Base-by-base conservation (phyloP, 148 eudicot species). In the Dianthus caryophyllus region DNA sequence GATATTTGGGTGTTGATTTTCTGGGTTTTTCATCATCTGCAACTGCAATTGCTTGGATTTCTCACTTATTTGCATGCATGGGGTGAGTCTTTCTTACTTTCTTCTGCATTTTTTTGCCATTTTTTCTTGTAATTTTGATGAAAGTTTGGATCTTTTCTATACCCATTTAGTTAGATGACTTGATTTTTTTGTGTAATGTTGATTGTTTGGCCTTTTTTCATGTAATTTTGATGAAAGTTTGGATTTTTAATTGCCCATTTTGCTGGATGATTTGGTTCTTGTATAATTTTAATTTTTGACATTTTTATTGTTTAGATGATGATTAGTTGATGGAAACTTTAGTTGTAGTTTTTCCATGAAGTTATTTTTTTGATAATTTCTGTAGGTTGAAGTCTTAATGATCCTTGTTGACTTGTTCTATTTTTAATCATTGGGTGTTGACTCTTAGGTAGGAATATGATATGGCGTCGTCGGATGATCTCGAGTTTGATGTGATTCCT, bases 21-120 rank as follows among this genome's bases (percentile, higher is more conserved):
- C 51, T 75, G 77, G 64, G 65, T 69, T 33, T 75, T 24, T 75
- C 72, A 66, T 73, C 76, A 41, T 70, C 78, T 48, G 17, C 73
- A 21, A 62, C 65, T 66, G 17, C 73, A 21, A 62, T 62, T 66
- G 62, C 68, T 75, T 77, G 81, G 86, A 68, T 75, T 75, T 79
- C 77, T 76, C 71, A 62, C 54, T 50, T 79, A 59, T 55, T 78
- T 75, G 82, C 84, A 70, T 85, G 88, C 77, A 85, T 82, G 86
- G 88, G 88, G 88, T 85, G 66, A 77, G 86, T 78, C 65, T 29
- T 51, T 56, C 70, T 68, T 59, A 21, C 69, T 30, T 61, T 61
- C n/a, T 72, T 36, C 17, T 22, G 18, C 26, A 26, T 30, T 5
- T n/a, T 25, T 47, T 44, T 13, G 27, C 17, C 22, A 24, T 2